Evolutionary conservation across 768 basidiomycete species (phyloP).

Genomic region (Russula emetica): DNA sequence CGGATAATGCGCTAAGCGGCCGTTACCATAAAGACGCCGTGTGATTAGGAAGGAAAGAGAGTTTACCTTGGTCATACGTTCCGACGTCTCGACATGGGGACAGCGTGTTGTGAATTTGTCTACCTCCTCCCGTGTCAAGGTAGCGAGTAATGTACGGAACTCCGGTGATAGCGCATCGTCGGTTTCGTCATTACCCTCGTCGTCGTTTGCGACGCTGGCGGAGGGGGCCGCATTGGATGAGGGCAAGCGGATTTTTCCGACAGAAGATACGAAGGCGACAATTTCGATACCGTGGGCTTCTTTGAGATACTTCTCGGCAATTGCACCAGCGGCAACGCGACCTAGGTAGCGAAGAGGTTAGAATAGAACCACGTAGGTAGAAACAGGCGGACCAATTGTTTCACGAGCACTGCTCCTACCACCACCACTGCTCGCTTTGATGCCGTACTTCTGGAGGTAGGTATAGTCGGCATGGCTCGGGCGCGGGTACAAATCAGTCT

Average conservation of each 20-base stretch:
- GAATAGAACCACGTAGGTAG: background rate
- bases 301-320: constrained; percentile 93
- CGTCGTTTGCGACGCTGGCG: constrained; percentile 37
- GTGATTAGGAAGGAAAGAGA: background rate
- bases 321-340: constrained; percentile 95
- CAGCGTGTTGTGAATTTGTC: constrained; percentile 86
- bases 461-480: constrained; percentile 98
- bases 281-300: constrained; percentile 87
- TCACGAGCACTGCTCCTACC: constrained; percentile 94
- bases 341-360: constrained; percentile 42
- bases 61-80: constrained; percentile 80
- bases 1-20: constrained; percentile 76
- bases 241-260: constrained; percentile 87
- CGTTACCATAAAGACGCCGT: background rate
- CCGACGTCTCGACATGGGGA: constrained; percentile 84
- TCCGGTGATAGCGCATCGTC: constrained; percentile 79
- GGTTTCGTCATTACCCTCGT: constrained; percentile 56
- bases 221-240: constrained; percentile 43
- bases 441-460: constrained; percentile 93
- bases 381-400: constrained; percentile 68
- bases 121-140: constrained; percentile 80
- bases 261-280: constrained; percentile 94
- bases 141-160: constrained; percentile 72
- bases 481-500: constrained; percentile 95
- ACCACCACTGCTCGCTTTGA: constrained; percentile 96